phyloP scores from a whole-genome alignment of 768 basidiomycete species.

The Clathrus columnatus region DNA sequence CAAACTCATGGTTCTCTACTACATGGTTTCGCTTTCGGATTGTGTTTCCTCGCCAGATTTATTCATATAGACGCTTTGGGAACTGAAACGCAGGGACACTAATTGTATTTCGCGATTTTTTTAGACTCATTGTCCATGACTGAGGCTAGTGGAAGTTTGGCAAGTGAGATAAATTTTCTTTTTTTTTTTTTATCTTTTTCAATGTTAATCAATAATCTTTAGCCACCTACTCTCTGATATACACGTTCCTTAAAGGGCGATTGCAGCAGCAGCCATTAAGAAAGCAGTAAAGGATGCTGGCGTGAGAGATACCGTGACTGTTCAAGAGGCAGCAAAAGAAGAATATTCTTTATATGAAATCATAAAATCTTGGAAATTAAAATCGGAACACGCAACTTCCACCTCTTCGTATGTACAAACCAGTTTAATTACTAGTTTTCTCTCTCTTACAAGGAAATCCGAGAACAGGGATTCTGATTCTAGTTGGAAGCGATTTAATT shows the following conservation, averaged over 20 bases:
- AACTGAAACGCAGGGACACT: too few species aligned
- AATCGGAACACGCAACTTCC: slow-evolving; percentile 15
- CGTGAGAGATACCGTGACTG: slow-evolving; percentile 42
- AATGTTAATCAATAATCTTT: neutral
- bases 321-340: slow-evolving; percentile 31
- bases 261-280: slow-evolving; percentile 61
- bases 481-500: slow-evolving; percentile 1
- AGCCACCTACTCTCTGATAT: slow-evolving; percentile 73
- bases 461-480: slow-evolving; percentile 3
- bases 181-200: neutral
- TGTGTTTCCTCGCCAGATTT: too few species aligned
- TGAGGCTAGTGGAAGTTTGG: neutral
- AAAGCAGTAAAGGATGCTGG: slow-evolving; percentile 55
- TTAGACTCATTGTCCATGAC: too few species aligned
- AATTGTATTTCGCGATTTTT: too few species aligned
- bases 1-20: too few species aligned
- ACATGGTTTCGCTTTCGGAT: too few species aligned
- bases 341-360: slow-evolving; percentile 55
- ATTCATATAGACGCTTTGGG: too few species aligned
- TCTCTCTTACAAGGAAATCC: neutral
- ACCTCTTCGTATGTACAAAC: neutral
- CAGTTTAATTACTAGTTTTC: neutral
- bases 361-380: slow-evolving; percentile 50
- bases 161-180: neutral
- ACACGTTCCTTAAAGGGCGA: slow-evolving; percentile 60